These are phyloP conservation scores for Gonium pectorale DNA, from an alignment of 139 green algal species.

Conservation along the genomic window DNA sequence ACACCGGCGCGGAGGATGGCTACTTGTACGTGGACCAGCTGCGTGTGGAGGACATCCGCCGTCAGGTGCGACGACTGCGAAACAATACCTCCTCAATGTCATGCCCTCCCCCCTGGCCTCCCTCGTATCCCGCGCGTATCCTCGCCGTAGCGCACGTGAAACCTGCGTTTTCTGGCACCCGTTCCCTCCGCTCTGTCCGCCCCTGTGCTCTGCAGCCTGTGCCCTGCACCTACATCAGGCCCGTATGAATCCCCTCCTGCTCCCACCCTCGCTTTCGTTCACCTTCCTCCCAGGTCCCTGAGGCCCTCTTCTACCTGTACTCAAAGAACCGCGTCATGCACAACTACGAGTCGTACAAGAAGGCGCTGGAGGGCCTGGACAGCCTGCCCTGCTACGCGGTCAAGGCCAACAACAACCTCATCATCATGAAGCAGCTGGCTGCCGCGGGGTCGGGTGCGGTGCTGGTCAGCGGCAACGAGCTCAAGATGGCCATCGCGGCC, in stretches of 20 bases:
- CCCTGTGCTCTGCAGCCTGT: too few relatives aligned
- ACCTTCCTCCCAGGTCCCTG: conserved; percentile 55
- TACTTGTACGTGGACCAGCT: conserved; percentile 94
- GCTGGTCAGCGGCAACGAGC: conserved; percentile 96
- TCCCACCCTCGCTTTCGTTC: neutral
- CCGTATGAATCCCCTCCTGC: too few relatives aligned
- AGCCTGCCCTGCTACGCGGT: conserved; percentile 96
- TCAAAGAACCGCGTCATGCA: conserved; percentile 75
- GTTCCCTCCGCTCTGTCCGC: too few relatives aligned
- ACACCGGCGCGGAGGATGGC: conserved; percentile 87
- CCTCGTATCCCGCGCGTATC: neutral
- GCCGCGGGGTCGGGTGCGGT: conserved; percentile 83
- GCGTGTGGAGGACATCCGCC: conserved; percentile 87
- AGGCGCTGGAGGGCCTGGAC: conserved; percentile 87
- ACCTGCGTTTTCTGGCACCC: neutral
- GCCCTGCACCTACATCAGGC: too few relatives aligned
- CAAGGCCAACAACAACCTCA: conserved; percentile 98
- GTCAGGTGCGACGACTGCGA: conserved; percentile 67
- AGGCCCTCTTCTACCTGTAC: conserved; percentile 96
- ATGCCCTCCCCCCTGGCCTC: neutral
- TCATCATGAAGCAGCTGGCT: conserved; percentile 88
- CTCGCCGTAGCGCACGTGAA: neutral
- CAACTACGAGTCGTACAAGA: conserved; percentile 90
- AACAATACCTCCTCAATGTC: too few relatives aligned
- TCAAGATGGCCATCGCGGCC: conserved; percentile 86